Evolutionary conservation across 129 eudicot genomes (phyloP).

Genomic region (Dittrichia graveolens): DNA sequence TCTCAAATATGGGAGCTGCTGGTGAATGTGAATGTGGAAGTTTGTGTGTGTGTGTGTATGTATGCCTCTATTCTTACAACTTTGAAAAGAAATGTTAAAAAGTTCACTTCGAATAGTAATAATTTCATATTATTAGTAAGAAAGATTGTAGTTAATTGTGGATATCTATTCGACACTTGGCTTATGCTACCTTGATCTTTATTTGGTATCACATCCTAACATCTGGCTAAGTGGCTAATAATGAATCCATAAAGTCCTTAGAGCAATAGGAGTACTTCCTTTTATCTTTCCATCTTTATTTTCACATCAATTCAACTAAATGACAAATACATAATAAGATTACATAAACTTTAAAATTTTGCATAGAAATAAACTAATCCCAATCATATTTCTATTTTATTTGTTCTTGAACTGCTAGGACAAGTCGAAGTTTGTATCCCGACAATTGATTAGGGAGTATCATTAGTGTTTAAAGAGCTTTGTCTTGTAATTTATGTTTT

Average conservation of each 20-base stretch:
- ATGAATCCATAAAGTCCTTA: not conserved
- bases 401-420: too few relatives aligned
- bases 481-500: too few relatives aligned
- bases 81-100: not conserved
- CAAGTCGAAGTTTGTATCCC: too few relatives aligned
- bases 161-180: not conserved
- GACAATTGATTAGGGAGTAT: too few relatives aligned
- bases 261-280: not conserved
- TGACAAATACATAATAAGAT: too few relatives aligned
- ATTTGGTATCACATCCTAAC: not conserved
- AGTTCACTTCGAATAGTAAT: not conserved
- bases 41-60: not conserved
- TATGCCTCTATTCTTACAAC: not conserved
- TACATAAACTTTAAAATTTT: too few relatives aligned
- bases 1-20: conserved; percentile 5
- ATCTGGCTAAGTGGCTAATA: not conserved
- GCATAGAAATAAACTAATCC: too few relatives aligned
- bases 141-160: not conserved
- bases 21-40: not conserved
- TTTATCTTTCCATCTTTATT: too few relatives aligned
- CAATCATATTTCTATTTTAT: too few relatives aligned
- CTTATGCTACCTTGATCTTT: conserved; percentile 11
- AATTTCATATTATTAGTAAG: not conserved
- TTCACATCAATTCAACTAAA: too few relatives aligned
- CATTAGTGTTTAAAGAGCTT: too few relatives aligned